Base-by-base conservation (phyloP, 768 basidiomycete genomes). In the Paxillus rubicundulus region DNA sequence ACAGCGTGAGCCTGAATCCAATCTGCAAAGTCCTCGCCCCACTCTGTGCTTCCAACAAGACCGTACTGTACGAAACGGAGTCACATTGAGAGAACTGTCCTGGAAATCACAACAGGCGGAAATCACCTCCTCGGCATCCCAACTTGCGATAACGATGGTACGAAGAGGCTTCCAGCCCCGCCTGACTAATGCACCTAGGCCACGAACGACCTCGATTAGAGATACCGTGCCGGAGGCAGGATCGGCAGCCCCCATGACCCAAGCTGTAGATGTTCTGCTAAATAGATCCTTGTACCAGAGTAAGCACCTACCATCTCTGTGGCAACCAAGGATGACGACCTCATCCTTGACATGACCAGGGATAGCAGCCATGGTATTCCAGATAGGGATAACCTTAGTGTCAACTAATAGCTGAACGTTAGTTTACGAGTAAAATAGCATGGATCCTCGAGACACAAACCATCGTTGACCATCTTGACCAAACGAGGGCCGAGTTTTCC, bases 1-100 rank as follows among this genome's bases (percentile, higher is more conserved):
- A 90, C 92, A 40, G 86, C 88, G 55, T 95, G 81, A 32, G 86
- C 74, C 37, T 80, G 77, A 36, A 98, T 82, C 84, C 88, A 96
- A 14, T 81, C 77, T 0, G 83, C 64, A 62, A 96, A 98, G 64
- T 98, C 96, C 67, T 98, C 96, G 3, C 85, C 92, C 81, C 87
- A 96, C 70, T 98, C 96, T 4, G 91, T 95, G 61, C 86, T 89
- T 24, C 95, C 95, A 34, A 91, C 66, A 38, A 92, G 77, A 21
- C 89, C 89, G 48, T 81, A 79, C 77, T 79, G 48, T 24, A n/a
- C 4, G n/a, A 8, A 16, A 49, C 45, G 16, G 36, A 54, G 37
- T 54, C 44, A 21, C 20, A n/a, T 47, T 30, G 48, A 54, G 40
- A 21, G 40, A 34, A 32, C 14, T 24, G 16, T 45, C 5, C 42